Base-by-base conservation (phyloP, 2,329 filamentous ascomycete genomes). In the Pseudogymnoascus sp. region DNA sequence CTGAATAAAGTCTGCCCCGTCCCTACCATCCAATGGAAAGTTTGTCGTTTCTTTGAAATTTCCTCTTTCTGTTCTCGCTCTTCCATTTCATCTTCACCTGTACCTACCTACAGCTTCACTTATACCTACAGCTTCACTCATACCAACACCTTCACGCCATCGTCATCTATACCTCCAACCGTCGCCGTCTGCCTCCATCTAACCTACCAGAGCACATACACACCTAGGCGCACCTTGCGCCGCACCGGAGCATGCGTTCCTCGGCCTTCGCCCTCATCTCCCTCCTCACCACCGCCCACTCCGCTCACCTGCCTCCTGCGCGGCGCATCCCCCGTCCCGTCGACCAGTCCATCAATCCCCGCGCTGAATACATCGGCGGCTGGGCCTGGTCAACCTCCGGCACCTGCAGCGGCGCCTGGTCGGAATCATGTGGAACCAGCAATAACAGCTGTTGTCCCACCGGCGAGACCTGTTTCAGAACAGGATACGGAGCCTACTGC, bases 341-440 rank as follows among this genome's bases (percentile, higher is more conserved):
- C 26, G 47, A 57, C n/a, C 47, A 57, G 47, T 57, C 47, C n/a
- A 57, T 57, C n/a, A 57, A 57, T 10, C 47, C 47, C 10, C 47
- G 47, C 10, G 47, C 47, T 19, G 47, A 57, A 33, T 57, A 57
- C n/a, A 57, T 57, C n/a, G 47, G 47, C n/a, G 47, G 47, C 26
- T 57, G 47, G 47, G 47, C 47, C 9, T 57, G 47, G 47, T 31
- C 47, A 7, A 57, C 47, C 4, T 57, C 47, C 6, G n/a, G 33
- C n/a, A 33, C 47, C n/a, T 57, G 47, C 28, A 33, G 26, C n/a
- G 47, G 47, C 26, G 26, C 47, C 9, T 57, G 47, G 47, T 57
- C 47, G n/a, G 9, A 13, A n/a, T 19, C 47, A 57, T 57, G 47
- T 11, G 47, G 26, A 19, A 57, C 47, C 9, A 57, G 47, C 47